Base-by-base conservation (phyloP, 768 basidiomycete genomes). In the Pleurotus giganteus region DNA sequence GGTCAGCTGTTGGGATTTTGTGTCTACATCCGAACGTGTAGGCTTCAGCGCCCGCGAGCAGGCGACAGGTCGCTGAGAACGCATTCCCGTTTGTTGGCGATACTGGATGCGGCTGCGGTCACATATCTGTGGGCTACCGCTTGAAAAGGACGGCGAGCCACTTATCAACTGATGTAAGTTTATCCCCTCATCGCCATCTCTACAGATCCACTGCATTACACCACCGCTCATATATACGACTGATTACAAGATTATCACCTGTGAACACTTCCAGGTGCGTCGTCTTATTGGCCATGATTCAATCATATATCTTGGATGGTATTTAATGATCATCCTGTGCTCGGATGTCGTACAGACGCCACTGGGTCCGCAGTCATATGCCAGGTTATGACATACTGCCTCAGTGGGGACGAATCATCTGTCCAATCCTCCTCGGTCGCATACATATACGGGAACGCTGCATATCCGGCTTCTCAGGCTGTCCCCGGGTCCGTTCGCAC, bases 381-480 rank as follows among this genome's bases (percentile, higher is more conserved):
- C n/a, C n/a, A n/a, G n/a, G 15, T 17, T 6, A 41, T 41, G 39
- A 41, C 39, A 41, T 41, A 13, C 39, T 41, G 31, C 31, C 31
- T 32, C n/a, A n/a, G n/a, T 32, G 31, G 31, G 13, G 31, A 32
- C 6, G 31, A 13, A 13, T 6, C 6, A 6, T 6, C 13, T 32
- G 31, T 6, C 31, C 26, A 31, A 21, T 28, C 27, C 21, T 41
- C n/a, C 21, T 47, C 46, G 46, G 21, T 32, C 7, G 31, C 28
- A n/a, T 29, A 26, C 46, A 15, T 29, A 15, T 47, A 47, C 13
- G 46, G n/a, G 27, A 17, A 32, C n/a, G 9, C 17, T n/a, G 15
- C 15, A 47, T 47, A 47, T 24, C 46, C 46, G 46, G 46, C 17
- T 47, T 47, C 46, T 27, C 46, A 47, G 24, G 46, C 46, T 47